A percentile compares a stretch with the other conserved stretches of the same genome.
Conservation (phyloP, 495 filamentous ascomycete species). For the Usnea hakonensis region DNA sequence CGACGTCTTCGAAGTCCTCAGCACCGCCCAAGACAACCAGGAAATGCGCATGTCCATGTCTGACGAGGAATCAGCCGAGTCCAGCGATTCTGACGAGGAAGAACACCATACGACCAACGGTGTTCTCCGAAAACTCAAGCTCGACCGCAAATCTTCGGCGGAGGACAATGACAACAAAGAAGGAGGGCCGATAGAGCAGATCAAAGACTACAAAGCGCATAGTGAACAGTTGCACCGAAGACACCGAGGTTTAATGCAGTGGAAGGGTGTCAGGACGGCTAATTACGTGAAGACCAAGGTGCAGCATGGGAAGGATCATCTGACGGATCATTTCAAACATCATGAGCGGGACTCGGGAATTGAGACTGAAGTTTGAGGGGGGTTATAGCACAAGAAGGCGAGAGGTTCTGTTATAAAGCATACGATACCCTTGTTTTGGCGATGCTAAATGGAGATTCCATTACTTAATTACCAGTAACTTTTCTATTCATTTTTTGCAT, state of each 20-base stretch:
- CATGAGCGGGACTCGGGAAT: constrained; percentile 33
- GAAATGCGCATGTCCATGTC: constrained; percentile 19
- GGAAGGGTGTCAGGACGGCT: constrained; percentile 37
- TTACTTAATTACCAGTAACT: too few species aligned
- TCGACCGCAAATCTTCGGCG: not conserved
- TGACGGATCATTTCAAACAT: constrained; percentile 32
- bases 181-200: constrained; percentile 28
- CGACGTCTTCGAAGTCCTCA: constrained; percentile 56
- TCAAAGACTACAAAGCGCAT: constrained; percentile 37
- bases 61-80: constrained; percentile 14
- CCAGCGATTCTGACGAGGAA: constrained; percentile 14
- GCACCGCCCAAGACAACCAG: constrained; percentile 45
- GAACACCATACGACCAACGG: constrained; percentile 8
- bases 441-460: not conserved
- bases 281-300: constrained; percentile 34
- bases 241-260: constrained; percentile 42
- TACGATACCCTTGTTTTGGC: not conserved
- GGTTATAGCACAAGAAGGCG: not conserved
- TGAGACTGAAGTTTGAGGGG: constrained; percentile 36
- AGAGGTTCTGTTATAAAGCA: not conserved
- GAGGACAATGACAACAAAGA: constrained; percentile 16
- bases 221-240: constrained; percentile 34
- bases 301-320: constrained; percentile 29
- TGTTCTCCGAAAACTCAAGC: not conserved
- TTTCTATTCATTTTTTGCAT: too few species aligned